Percentiles rank a stretch among this genome's conserved stretches.
These are phyloP conservation scores for Trichoderma lentiforme DNA, from an alignment of 2,329 filamentous ascomycete species.

Conservation along the genomic window DNA sequence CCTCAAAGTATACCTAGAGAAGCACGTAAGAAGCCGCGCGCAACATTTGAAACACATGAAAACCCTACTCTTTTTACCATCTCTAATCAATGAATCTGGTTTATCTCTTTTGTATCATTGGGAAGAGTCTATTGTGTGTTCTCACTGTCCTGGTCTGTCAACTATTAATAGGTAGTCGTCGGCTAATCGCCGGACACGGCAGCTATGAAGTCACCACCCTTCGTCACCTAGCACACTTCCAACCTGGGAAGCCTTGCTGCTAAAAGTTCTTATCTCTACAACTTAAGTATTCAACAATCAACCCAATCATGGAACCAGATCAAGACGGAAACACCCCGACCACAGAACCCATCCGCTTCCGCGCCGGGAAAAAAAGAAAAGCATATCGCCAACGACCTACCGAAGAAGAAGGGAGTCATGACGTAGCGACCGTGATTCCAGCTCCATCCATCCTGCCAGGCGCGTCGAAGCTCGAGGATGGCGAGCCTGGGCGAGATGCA, in stretches of 20 bases:
- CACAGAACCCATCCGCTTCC: constrained; percentile 48
- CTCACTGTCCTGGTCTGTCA: neutral
- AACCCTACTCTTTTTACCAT: constrained; percentile 36
- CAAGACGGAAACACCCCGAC: constrained; percentile 21
- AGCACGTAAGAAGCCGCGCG: neutral
- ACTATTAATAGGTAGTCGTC: neutral
- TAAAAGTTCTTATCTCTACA: neutral
- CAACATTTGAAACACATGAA: neutral
- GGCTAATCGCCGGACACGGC: constrained; percentile 11
- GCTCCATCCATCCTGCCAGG: neutral
- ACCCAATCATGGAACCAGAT: constrained; percentile 24
- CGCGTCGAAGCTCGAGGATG: neutral
- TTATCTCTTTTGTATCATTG: neutral
- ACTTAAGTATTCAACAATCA: neutral
- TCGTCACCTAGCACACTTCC: neutral
- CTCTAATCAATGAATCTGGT: neutral
- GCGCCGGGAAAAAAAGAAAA: constrained; percentile 58
- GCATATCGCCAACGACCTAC: constrained; percentile 50
- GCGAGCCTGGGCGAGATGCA: constrained; percentile 23
- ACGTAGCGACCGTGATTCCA: neutral
- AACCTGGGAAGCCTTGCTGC: too few species aligned
- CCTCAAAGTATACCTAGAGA: constrained; percentile 57
- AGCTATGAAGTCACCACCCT: constrained; percentile 16
- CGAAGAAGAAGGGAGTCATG: neutral
- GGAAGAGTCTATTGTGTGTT: neutral